These are phyloP conservation scores for Arthrinium puccinioides DNA, from an alignment of 2,329 filamentous ascomycete species.

Conservation along the genomic window DNA sequence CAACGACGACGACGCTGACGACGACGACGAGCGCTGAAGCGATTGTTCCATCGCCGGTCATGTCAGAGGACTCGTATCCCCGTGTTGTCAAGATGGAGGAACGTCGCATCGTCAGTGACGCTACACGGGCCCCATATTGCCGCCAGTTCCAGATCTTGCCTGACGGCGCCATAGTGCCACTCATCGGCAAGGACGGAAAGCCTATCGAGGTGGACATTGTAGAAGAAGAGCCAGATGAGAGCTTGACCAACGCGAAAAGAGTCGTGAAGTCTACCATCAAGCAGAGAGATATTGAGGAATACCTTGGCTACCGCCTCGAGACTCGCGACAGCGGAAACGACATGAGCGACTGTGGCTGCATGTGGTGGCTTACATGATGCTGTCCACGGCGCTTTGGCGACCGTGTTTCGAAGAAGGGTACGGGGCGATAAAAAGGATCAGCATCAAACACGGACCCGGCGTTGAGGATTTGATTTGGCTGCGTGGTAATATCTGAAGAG, in stretches of 20 bases:
- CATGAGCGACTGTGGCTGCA: conserved; percentile 44
- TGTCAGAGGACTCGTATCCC: conserved; percentile 43
- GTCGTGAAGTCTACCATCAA: conserved; percentile 4
- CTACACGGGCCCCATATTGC: conserved; percentile 33
- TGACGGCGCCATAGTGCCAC: conserved; percentile 27
- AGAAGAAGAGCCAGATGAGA: conserved; percentile 27
- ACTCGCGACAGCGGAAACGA: conserved; percentile 20
- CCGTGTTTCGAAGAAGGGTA: no score
- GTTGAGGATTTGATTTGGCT: no score
- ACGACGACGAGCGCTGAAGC: no score
- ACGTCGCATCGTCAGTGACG: conserved; percentile 31
- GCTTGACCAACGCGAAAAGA: conserved; percentile 1
- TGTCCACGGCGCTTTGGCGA: no score
- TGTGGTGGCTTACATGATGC: conserved; percentile 45
- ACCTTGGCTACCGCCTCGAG: conserved; percentile 8
- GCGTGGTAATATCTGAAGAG: no score
- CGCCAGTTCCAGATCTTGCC: conserved; percentile 38
- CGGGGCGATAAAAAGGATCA: no score
- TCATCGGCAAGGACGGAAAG: conserved; percentile 29
- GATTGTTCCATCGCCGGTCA: no score
- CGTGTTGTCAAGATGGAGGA: conserved; percentile 49
- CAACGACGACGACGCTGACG: no score
- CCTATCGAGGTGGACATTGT: conserved; percentile 35
- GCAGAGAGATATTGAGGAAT: conserved; percentile 8
- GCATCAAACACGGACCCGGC: no score